phyloP scores from a whole-genome alignment of 495 filamentous ascomycete genomes.

The Aspergillus cavernicola region DNA sequence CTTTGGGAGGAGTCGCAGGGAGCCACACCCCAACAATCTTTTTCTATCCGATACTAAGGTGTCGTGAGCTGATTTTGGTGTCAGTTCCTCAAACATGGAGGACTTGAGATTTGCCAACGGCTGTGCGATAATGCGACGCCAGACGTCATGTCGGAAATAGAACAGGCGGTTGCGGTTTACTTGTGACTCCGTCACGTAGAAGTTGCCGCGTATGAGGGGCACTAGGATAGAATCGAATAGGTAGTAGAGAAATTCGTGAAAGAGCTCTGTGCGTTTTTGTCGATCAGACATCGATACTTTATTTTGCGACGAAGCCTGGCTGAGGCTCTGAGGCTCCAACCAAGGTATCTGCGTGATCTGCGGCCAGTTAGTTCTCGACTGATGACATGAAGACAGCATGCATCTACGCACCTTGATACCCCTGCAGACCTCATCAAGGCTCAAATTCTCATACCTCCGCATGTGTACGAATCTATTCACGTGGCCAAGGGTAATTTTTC shows the following conservation, averaged over 20 bases:
- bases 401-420: conserved; percentile 61
- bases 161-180: conserved; percentile 77
- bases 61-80: conserved; percentile 48
- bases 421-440: conserved; percentile 73
- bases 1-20: conserved; percentile 80
- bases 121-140: conserved; percentile 72
- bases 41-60: conserved; percentile 48
- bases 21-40: conserved; percentile 68
- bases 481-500: conserved; percentile 53
- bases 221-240: conserved; percentile 88
- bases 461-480: conserved; percentile 75
- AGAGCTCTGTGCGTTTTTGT: conserved; percentile 72
- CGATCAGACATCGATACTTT: conserved; percentile 70
- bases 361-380: background rate
- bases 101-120: conserved; percentile 64
- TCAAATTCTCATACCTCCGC: conserved; percentile 76
- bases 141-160: conserved; percentile 93
- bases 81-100: conserved; percentile 78
- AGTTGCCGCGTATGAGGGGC: conserved; percentile 80
- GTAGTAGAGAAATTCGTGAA: conserved; percentile 86
- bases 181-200: conserved; percentile 91
- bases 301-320: conserved; percentile 5
- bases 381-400: background rate
- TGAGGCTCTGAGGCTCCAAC: conserved; percentile 51
- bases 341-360: conserved; percentile 67